A percentile compares a stretch with the other conserved stretches of the same genome.
These are phyloP conservation scores for Murraya koenigii DNA, from an alignment of 345 rosid genomes.

Conservation along the genomic window DNA sequence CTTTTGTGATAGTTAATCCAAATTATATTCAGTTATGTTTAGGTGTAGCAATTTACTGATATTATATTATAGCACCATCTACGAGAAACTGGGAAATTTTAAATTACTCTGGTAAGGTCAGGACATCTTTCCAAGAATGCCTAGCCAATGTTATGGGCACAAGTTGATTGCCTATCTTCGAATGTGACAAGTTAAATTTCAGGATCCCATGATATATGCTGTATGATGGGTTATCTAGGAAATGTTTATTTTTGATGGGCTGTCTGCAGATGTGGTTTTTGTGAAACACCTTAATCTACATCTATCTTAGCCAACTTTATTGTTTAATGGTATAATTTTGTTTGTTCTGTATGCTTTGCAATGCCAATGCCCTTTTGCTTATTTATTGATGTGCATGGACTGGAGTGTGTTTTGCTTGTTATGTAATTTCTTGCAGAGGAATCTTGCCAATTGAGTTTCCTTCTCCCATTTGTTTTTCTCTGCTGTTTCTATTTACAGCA, in stretches of 20 bases:
- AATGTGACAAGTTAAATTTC: not conserved
- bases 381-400: not conserved
- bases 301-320: not conserved
- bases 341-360: not conserved
- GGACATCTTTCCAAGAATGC: not conserved
- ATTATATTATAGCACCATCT: not conserved
- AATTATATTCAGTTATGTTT: not conserved
- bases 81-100: not conserved
- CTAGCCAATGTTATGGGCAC: not conserved
- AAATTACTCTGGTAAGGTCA: not conserved
- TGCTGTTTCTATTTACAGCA: slow-evolving; percentile 35
- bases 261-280: not conserved
- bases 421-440: not conserved
- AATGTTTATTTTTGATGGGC: not conserved
- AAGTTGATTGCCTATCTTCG: too few species aligned
- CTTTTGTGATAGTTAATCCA: not conserved
- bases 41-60: not conserved
- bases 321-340: not conserved
- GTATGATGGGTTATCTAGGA: not conserved
- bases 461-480: not conserved
- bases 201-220: not conserved
- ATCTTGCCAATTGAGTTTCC: not conserved
- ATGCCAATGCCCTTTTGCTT: not conserved
- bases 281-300: not conserved
- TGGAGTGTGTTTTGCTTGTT: not conserved